Evolutionary conservation across 768 basidiomycete genomes (phyloP), one percentile per base, ranked within the genome.

Genomic region (Pisolithus tinctorius): DNA sequence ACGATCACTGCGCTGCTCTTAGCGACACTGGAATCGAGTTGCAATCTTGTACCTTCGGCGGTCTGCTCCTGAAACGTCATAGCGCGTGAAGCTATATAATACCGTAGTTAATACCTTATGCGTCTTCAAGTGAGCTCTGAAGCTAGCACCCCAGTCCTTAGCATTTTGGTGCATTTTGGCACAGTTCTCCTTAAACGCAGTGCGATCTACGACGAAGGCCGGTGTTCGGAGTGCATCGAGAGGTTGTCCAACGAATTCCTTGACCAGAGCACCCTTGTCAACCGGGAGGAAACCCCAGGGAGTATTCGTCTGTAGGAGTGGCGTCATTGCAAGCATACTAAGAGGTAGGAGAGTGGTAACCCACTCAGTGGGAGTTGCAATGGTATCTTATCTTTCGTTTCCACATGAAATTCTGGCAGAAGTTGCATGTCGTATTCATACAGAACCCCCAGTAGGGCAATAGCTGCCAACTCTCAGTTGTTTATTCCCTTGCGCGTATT

Each of bases 71-170:
- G 41, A 54, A 54, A 29, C 53, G 29, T 58, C 44, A 47, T 58
- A 31, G 7, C 45, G 42, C 31, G 45, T 31, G 26, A 31, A 6
- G 11, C 23, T n/a, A 34, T 14, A 13, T 10, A n/a, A 46, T 13
- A 16, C 13, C 26, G n/a, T 29, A 11, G 41, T 34, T 36, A 60
- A 26, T 62, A 83, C 86, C 75, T 89, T 89, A 63, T 89, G 86
- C 0, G 86, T 87, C 69, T 93, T 94, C 48, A 93, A 75, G 66
- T 93, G 92, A 4, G 84, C 87, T 45, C 91, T 74, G 65, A 93
- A 93, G 8, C 61, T 71, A 14, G 86, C 82, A 2, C 82, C 83
- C 77, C 84, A 86, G 26, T 74, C 72, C 49, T 73, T 74, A 13
- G 86, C 80, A 39, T 79, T 82, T 45, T 71, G 64, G 56, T 86